Base-by-base conservation (phyloP, 257 asterid species). In the Datura wrightii region DNA sequence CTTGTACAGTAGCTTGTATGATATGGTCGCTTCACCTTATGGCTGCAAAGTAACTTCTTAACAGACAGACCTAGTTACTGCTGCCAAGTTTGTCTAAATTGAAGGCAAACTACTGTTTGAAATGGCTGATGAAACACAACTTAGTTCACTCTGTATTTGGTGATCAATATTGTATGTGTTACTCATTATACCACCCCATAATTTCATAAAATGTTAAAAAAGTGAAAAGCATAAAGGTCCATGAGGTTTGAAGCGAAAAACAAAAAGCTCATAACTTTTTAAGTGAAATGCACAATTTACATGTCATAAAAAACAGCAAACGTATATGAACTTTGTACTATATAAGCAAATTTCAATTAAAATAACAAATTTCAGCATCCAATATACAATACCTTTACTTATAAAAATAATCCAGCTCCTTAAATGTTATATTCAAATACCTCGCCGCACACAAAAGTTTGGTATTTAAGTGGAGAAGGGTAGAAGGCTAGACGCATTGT, bases 161-260 rank as follows among this genome's bases (percentile, higher is more conserved):
- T 50, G 42, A 76, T 50, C 60, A 76, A 6, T 24, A 76, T 24
- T 8, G 2, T 19, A 50, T 0, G 3, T 50, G 62, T 31, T 50
- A 50, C 11, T 24, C 24, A 19, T 50, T 52, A 24, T 31, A 6
- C 59, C 81, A 11, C 44, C 81, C 46, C 59, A 76, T 48, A 48
- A 76, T 50, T 18, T 76, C 44, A 24, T 76, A 13, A 52, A 72
- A 6, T 46, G 80, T 72, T 48, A 4, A 46, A 9, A 65, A 71
- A 42, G 18, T 11, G 5, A 44, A 70, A 46, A 24, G 8, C 19
- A 50, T 19, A 46, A 42, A 46, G 80, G 19, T 46, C 13, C 80
- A 72, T 10, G 11, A 72, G 71, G 80, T 24, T 46, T 72, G 80
- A 72, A 50, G 59, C 42, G 41, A 72, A 72, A 71, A 46, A 6